These are phyloP conservation scores for Candida pseudoviswanathii DNA, from an alignment of 1,139 yeast species.

Conservation along the genomic window DNA sequence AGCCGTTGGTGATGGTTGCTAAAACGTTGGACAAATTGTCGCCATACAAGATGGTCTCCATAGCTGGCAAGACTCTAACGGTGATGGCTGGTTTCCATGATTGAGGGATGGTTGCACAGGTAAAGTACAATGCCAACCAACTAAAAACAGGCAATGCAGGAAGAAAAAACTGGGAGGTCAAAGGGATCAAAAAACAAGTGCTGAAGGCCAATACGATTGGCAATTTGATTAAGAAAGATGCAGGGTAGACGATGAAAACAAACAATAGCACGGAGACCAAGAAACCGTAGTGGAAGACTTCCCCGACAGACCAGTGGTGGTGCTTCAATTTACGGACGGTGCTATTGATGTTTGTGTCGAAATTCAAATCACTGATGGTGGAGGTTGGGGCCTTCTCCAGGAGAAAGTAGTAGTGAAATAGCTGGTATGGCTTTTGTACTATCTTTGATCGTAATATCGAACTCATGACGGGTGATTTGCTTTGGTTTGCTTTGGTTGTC, in stretches of 20 bases:
- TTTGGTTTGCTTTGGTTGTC: not conserved
- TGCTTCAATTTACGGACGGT: slow-evolving; percentile 51
- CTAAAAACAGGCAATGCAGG: slow-evolving; percentile 84
- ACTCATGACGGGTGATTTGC: not conserved
- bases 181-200: slow-evolving; percentile 61
- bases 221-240: slow-evolving; percentile 49
- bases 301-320: slow-evolving; percentile 51
- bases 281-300: slow-evolving; percentile 54
- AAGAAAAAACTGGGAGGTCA: slow-evolving; percentile 82
- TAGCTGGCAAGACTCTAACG: slow-evolving; percentile 88
- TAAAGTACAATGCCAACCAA: slow-evolving; percentile 86
- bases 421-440: slow-evolving; percentile 43
- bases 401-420: slow-evolving; percentile 54
- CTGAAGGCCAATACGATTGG: slow-evolving; percentile 39
- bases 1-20: slow-evolving; percentile 68
- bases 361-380: slow-evolving; percentile 56
- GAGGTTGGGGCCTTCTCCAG: slow-evolving; percentile 62
- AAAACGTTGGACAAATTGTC: slow-evolving; percentile 87
- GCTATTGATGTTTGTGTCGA: slow-evolving; percentile 57
- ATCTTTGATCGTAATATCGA: slow-evolving; percentile 34
- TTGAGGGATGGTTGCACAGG: slow-evolving; percentile 76
- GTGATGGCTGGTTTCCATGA: slow-evolving; percentile 85
- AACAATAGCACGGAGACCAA: slow-evolving; percentile 50
- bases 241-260: slow-evolving; percentile 55
- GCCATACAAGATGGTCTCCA: slow-evolving; percentile 92